Evolutionary conservation across 2,329 filamentous ascomycete species (phyloP), one percentile per base, ranked within the genome.

Genomic region (Aspergillaceae sp.): DNA sequence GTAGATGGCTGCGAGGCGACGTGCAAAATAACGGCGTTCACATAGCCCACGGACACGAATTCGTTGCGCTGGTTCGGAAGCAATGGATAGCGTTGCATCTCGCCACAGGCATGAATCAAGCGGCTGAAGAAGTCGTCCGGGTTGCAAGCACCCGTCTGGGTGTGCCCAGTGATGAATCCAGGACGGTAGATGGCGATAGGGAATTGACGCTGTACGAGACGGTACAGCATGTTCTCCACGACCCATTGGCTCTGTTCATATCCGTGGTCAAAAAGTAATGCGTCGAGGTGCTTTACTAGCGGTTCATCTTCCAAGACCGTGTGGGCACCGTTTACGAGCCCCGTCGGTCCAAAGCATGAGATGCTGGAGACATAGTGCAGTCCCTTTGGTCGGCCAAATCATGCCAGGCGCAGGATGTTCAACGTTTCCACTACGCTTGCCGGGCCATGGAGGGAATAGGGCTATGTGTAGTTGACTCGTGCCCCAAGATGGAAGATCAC

Each of bases 191-290:
- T 77, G 19, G 81, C 76, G 7, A 86, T 86, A 1, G 69, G 71
- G 1, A 94, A 78, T 7, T 87, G 87, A 36, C 84, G 78, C 42
- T 72, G 73, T 41, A 87, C 86, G 10, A 87, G 86, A 60, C 85
- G 82, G 28, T 84, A 77, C 9, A 87, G 76, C 35, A 94, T 72
- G 42, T 74, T 73, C 56, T 82, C 79, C 0, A 75, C 75, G 1
- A 78, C 83, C 86, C 86, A 94, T 68, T 95, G 94, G 51, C 79
- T 80, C 64, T 94, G 87, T 1, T 88, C 87, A 56, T 94, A 94
- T 1, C 89, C 88, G 1, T 85, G 91, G 26, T 80, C 80, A 2
- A 94, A 59, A 2, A 46, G 48, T 2, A 62, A 47, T 0, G 57
- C 49, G 1, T 51, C 48, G 1, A 60, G 32, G 29, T 62, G 59